These are phyloP conservation scores for Ganoderma sinense DNA, from an alignment of 1,284 basidiomycete species.

Conservation along the genomic window DNA sequence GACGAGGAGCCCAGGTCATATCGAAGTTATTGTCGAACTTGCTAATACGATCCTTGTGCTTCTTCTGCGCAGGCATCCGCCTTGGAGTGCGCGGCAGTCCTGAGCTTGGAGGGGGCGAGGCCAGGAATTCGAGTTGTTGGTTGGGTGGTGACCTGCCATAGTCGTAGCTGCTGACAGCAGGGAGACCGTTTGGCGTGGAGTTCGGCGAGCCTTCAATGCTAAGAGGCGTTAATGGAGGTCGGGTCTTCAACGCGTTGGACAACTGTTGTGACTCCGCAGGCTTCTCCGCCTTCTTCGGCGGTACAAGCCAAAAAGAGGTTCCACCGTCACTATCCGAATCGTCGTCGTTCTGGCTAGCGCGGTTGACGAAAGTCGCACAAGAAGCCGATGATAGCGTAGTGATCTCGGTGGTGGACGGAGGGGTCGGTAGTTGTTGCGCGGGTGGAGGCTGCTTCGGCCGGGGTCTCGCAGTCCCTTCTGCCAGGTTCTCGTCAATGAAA, in stretches of 20 bases:
- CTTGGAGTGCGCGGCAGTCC: constrained; percentile 25
- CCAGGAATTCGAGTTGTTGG: constrained; percentile 17
- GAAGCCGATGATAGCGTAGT: constrained; percentile 14
- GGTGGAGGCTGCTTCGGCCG: constrained; percentile 21
- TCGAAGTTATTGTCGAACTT: constrained; percentile 68
- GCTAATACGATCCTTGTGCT: constrained; percentile 52
- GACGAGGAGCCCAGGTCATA: constrained; percentile 86
- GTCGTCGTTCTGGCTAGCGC: constrained; percentile 32
- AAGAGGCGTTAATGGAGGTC: constrained; percentile 38
- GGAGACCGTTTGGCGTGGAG: constrained; percentile 22
- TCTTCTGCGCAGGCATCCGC: constrained; percentile 33
- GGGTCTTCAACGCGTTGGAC: constrained; percentile 21
- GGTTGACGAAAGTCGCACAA: constrained; percentile 3
- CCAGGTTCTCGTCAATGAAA: constrained; percentile 33
- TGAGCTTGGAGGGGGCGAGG: constrained; percentile 32
- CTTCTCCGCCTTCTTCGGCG: constrained; percentile 34
- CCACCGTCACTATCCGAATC: constrained; percentile 56
- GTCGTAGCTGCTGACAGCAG: constrained; percentile 26
- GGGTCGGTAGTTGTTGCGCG: constrained; percentile 26
- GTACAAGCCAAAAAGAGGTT: constrained; percentile 44
- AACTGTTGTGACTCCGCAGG: constrained; percentile 25
- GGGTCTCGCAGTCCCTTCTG: constrained; percentile 31
- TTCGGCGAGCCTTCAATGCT: constrained; percentile 38
- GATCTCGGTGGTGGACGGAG: constrained; percentile 20
- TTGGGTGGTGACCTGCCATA: constrained; percentile 29